Base-by-base conservation (phyloP, 176 grass and related monocot species). In the Avena sativa region DNA sequence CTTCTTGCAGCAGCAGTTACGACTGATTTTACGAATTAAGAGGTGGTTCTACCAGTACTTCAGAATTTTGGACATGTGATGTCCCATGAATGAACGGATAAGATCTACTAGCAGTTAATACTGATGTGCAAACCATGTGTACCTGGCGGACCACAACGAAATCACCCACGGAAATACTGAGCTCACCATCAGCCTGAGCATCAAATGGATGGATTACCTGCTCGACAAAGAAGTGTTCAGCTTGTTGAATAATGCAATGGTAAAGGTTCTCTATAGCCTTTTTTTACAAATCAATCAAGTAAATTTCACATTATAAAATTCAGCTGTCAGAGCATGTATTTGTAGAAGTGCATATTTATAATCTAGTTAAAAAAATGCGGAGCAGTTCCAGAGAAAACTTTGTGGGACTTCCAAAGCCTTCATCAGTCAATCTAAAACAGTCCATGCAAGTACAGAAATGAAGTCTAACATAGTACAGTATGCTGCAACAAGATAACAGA, bases 151-250 rank as follows among this genome's bases (percentile, higher is more conserved):
- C 91, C 70, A 94, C 89, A 43, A 99, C 83, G 58, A 90, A 91
- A 83, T 99, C 97, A 81, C 92, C 97, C 65, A 99, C 71, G 1
- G 90, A 83, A 19, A 99, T 83, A 94, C 87, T 92, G 30, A 99
- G 97, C 73, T 99, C 97, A 36, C 97, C 91, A 87, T 94, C 92
- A 55, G 94, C 80, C 87, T 97, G 94, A 53, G 91, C 91, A 90
- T 99, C 92, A 15, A 99, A 99, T 65, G 97, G 83, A 89, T 96
- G 94, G 84, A 99, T 87, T 79, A 94, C 97, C 97, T 99, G 84
- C 71, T 76, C 48, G 59, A 86, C 71, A 76, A 81, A 21, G 1
- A 77, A 77, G 5, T 70, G 6, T 28, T 86, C 4, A 91, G 78
- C 62, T 82, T 71, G 21, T 65, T 47, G 16, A 76, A 70, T 76